Percentiles rank a stretch among this genome's conserved stretches.
These are phyloP conservation scores for Kodamaea fukazawae DNA, from an alignment of 805 yeast species.

Conservation along the genomic window DNA sequence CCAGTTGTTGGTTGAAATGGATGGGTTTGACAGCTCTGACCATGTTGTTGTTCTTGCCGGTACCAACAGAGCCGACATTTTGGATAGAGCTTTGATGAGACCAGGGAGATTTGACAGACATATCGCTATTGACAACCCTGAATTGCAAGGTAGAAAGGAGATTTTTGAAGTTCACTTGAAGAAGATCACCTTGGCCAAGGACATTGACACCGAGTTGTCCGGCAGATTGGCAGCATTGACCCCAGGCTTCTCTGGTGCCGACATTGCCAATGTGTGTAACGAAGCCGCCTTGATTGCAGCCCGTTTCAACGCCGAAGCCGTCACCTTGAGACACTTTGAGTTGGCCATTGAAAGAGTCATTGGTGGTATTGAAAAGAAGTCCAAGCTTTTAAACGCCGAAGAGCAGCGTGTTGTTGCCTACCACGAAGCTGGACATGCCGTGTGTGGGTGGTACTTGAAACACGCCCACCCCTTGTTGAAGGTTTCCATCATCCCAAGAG, in stretches of 20 bases:
- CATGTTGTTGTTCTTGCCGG: constrained; percentile 97
- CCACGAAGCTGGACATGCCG: constrained; percentile 99
- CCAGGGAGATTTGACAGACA: constrained; percentile 98
- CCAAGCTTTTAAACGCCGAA: constrained; percentile 75
- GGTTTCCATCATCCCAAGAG: constrained; percentile 95
- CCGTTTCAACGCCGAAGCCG: constrained; percentile 67
- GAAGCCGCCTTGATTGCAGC: constrained; percentile 98
- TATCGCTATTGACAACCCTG: constrained; percentile 88
- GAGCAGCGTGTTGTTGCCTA: constrained; percentile 92
- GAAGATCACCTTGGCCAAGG: constrained; percentile 58
- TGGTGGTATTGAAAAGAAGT: constrained; percentile 92
- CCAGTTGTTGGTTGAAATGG: constrained; percentile 97
- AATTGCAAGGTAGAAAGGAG: constrained; percentile 89
- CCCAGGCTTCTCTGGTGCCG: constrained; percentile 98
- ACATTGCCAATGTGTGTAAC: constrained; percentile 93
- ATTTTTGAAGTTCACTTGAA: constrained; percentile 84
- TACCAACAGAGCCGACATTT: constrained; percentile 91
- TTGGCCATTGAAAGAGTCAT: constrained; percentile 96
- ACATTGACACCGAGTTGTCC: constrained; percentile 52
- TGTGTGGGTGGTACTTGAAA: constrained; percentile 94
- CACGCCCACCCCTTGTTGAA: constrained; percentile 91
- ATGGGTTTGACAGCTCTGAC: constrained; percentile 87
- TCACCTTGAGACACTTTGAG: constrained; percentile 80
- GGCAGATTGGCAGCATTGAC: constrained; percentile 94
- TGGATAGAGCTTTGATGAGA: constrained; percentile 89